Evolutionary conservation across 257 asterid genomes (phyloP).

Genomic region (Misopates orontium): DNA sequence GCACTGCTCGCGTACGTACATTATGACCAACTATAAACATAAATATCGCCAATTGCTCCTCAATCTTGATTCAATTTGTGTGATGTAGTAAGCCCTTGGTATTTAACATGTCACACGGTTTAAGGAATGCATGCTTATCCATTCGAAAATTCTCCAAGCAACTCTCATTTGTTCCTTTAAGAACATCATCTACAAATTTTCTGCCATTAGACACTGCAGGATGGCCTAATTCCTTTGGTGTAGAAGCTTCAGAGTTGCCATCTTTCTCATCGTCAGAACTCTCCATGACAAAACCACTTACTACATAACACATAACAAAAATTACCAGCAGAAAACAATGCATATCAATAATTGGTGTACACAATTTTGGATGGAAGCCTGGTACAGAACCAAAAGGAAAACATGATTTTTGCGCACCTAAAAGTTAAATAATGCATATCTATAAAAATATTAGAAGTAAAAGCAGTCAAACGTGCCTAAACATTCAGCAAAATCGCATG

Average conservation of each 20-base stretch:
- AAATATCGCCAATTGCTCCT: conserved; percentile 49
- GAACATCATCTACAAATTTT: conserved; percentile 46
- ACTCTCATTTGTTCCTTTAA: conserved; percentile 36
- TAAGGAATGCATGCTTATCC: conserved; percentile 41
- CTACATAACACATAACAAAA: conserved; percentile 26
- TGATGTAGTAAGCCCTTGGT: conserved; percentile 43
- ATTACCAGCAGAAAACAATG: background rate
- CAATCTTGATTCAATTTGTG: conserved; percentile 48
- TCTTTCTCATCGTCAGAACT: conserved; percentile 42
- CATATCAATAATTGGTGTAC: too few species aligned
- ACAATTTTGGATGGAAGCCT: too few species aligned
- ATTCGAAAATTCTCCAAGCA: conserved; percentile 49
- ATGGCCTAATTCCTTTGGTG: conserved; percentile 30
- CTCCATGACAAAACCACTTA: conserved; percentile 33
- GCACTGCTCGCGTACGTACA: conserved; percentile 53
- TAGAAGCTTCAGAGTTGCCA: conserved; percentile 17
- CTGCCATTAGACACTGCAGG: conserved; percentile 24
- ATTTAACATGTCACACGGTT: conserved; percentile 40
- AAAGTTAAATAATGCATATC: too few species aligned
- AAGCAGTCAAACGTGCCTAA: too few species aligned
- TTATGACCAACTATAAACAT: conserved; percentile 53
- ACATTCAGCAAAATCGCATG: too few species aligned
- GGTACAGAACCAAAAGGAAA: too few species aligned
- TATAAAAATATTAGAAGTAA: too few species aligned
- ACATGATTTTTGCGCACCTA: too few species aligned